Evolutionary conservation across 2,329 filamentous ascomycete species (phyloP).

Genomic region (Lecanicillium sp.): DNA sequence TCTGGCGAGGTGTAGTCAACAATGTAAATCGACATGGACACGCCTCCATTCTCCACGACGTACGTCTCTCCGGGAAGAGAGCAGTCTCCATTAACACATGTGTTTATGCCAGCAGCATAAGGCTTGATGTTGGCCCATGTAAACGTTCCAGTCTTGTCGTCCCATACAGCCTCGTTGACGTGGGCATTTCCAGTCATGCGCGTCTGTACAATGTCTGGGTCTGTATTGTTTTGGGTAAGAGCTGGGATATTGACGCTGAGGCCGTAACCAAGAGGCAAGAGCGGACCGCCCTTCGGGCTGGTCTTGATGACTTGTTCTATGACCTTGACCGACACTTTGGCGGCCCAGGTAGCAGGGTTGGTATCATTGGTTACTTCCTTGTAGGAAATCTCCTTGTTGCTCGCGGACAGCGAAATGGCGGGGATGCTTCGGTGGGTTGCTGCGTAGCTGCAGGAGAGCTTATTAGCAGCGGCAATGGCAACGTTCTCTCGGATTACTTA

Average conservation of each 20-base stretch:
- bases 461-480: slow-evolving; percentile 1
- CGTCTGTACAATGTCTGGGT: slow-evolving; percentile 37
- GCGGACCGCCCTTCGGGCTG: slow-evolving; percentile 18
- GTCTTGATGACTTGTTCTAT: slow-evolving; percentile 35
- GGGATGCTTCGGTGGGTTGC: slow-evolving; percentile 41
- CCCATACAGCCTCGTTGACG: slow-evolving; percentile 35
- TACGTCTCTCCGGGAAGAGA: slow-evolving; percentile 41
- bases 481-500: slow-evolving; percentile 12
- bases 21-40: slow-evolving; percentile 38
- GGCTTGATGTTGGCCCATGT: slow-evolving; percentile 29
- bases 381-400: slow-evolving; percentile 33
- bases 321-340: slow-evolving; percentile 32
- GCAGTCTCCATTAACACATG: slow-evolving; percentile 44
- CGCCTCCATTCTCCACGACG: slow-evolving; percentile 33
- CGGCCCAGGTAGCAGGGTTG: slow-evolving; percentile 35
- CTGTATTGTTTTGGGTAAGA: slow-evolving; percentile 29
- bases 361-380: slow-evolving; percentile 28
- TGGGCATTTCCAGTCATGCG: slow-evolving; percentile 41
- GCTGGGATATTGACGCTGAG: slow-evolving; percentile 42
- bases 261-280: slow-evolving; percentile 43
- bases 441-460: slow-evolving; percentile 31
- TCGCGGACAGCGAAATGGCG: slow-evolving; percentile 39
- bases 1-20: slow-evolving; percentile 42
- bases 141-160: slow-evolving; percentile 35
- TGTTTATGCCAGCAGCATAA: slow-evolving; percentile 32